These are phyloP conservation scores for Periglandula ipomoeae DNA, from an alignment of 2,329 filamentous ascomycete genomes.

Conservation along the genomic window DNA sequence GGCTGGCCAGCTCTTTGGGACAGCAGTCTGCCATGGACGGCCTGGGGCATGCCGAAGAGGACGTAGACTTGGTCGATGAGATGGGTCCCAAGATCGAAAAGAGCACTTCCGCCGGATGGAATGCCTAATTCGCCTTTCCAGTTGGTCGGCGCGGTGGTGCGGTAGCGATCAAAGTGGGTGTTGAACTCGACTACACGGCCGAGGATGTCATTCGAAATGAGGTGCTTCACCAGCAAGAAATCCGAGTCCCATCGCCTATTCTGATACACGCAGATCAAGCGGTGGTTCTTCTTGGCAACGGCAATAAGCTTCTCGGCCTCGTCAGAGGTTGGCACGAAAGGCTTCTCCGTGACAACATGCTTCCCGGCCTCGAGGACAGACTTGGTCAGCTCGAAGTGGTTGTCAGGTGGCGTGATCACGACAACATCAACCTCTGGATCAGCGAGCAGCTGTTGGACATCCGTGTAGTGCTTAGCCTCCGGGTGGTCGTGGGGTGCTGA, in stretches of 20 bases:
- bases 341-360: slow-evolving; percentile 76
- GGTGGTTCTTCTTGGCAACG: slow-evolving; percentile 40
- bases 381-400: slow-evolving; percentile 58
- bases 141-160: slow-evolving; percentile 44
- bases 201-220: slow-evolving; percentile 49
- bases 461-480: slow-evolving; percentile 52
- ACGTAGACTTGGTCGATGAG: slow-evolving; percentile 66
- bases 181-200: slow-evolving; percentile 71
- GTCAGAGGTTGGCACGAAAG: slow-evolving; percentile 62
- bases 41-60: slow-evolving; percentile 59
- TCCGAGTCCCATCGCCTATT: slow-evolving; percentile 73
- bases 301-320: slow-evolving; percentile 56
- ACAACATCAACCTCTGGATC: slow-evolving; percentile 61
- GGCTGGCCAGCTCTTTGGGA: slow-evolving; percentile 47
- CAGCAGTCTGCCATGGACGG: slow-evolving; percentile 59
- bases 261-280: slow-evolving; percentile 60
- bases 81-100: slow-evolving; percentile 71
- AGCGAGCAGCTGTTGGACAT: slow-evolving; percentile 51
- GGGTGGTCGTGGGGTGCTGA: slow-evolving; percentile 64
- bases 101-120: slow-evolving; percentile 52
- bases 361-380: slow-evolving; percentile 60
- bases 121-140: slow-evolving; percentile 61
- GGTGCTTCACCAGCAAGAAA: slow-evolving; percentile 58
- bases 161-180: slow-evolving; percentile 72
- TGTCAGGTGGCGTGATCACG: slow-evolving; percentile 62